Conservation (phyloP, 371 early-diverging fungal species). For the Syncephalastrum monosporum region DNA sequence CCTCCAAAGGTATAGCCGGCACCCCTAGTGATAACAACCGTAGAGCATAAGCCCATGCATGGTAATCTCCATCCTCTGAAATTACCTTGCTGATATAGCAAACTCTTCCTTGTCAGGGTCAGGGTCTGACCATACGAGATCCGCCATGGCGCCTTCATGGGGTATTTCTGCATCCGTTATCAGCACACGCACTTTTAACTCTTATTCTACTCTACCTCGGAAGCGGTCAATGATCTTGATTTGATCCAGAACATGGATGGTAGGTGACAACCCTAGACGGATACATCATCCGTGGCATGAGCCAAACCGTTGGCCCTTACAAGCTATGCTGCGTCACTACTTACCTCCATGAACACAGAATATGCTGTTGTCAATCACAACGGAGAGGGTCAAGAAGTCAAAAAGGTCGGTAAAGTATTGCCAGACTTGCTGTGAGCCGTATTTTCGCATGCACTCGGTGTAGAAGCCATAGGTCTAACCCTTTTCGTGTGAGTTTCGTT, state of each 20-base stretch:
- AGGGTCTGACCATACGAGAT: slow-evolving; percentile 99
- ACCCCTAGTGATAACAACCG: slow-evolving; percentile 54
- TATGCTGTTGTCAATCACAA: slow-evolving; percentile 89
- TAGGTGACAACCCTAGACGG: slow-evolving; percentile 81
- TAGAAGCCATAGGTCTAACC: slow-evolving; percentile 94
- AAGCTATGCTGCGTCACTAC: background rate
- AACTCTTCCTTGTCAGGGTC: slow-evolving; percentile 80
- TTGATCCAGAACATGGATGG: slow-evolving; percentile 90
- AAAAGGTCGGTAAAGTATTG: slow-evolving; percentile 93
- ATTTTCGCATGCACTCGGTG: slow-evolving; percentile 94
- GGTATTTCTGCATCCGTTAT: slow-evolving; percentile 75
- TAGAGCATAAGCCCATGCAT: background rate
- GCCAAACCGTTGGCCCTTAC: too few relatives aligned
- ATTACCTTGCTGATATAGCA: slow-evolving; percentile 78
- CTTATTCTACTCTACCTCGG: slow-evolving; percentile 57
- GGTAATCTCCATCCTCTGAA: slow-evolving; percentile 1
- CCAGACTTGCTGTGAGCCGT: slow-evolving; percentile 88
- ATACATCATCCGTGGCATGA: background rate
- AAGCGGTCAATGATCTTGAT: slow-evolving; percentile 89
- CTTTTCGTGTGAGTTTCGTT: background rate
- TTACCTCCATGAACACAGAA: slow-evolving; percentile 97
- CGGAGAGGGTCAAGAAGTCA: slow-evolving; percentile 89
- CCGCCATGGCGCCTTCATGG: slow-evolving; percentile 98
- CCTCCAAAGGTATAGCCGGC: slow-evolving; percentile 94
- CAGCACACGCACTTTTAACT: background rate